Evolutionary conservation across 2,329 filamentous ascomycete genomes (phyloP).

Genomic region (Hawksworthiomyces lignivorus): DNA sequence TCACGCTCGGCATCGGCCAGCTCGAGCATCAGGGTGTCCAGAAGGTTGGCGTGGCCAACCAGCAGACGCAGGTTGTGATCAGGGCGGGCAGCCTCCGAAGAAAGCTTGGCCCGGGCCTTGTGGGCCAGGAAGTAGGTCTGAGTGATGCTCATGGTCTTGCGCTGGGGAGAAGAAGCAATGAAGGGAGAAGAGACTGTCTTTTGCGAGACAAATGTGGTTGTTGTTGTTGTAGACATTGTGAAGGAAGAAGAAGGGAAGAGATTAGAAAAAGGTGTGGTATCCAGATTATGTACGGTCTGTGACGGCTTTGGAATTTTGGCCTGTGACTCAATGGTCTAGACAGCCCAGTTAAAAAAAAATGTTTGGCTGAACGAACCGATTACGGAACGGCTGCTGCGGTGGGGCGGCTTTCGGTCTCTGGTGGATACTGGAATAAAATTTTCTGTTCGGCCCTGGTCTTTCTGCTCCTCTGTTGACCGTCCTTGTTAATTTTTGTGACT

Average conservation of each 20-base stretch:
- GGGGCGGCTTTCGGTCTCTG: constrained; percentile 7
- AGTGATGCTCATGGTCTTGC: constrained; percentile 93
- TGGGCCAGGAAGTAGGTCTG: constrained; percentile 98
- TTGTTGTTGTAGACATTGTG: constrained; percentile 15
- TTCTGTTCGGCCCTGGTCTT: not conserved
- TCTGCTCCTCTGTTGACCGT: not conserved
- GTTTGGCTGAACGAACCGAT: constrained; percentile 16
- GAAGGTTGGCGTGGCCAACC: constrained; percentile 95
- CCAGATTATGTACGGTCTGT: constrained; percentile 7
- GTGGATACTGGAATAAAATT: too few relatives aligned
- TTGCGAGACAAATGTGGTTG: constrained; percentile 6
- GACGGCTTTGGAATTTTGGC: too few relatives aligned
- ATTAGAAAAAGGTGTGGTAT: not conserved
- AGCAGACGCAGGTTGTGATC: constrained; percentile 94
- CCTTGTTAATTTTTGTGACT: constrained; percentile 1
- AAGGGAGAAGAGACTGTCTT: constrained; percentile 6
- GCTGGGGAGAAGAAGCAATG: constrained; percentile 35
- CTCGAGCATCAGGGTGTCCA: constrained; percentile 84
- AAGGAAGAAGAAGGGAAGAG: not conserved
- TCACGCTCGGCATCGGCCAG: constrained; percentile 91
- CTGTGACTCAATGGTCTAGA: not conserved
- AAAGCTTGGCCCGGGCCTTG: constrained; percentile 93
- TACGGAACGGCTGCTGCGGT: constrained; percentile 13
- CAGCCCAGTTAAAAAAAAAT: not conserved
- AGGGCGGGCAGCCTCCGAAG: constrained; percentile 76